Conservation (phyloP, 202 grass and related monocot genomes). For the Zoysia matrella region DNA sequence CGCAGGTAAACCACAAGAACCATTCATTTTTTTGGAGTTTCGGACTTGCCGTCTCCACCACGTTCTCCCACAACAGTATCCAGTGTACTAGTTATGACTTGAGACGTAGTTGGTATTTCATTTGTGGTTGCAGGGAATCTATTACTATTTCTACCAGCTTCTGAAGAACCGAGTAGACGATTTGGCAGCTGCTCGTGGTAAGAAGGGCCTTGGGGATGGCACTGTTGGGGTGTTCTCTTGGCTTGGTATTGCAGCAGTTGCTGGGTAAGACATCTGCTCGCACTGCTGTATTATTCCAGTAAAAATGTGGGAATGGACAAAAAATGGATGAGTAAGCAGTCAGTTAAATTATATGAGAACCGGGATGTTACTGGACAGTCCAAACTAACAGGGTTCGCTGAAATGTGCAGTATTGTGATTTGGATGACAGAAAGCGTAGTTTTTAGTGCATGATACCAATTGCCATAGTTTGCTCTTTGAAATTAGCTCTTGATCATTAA, state of each 20-base stretch:
- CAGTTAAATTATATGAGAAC: not conserved
- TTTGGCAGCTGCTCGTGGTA: slow-evolving; percentile 58
- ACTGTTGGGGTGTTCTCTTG: slow-evolving; percentile 95
- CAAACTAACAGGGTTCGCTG: not conserved
- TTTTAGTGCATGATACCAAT: not conserved
- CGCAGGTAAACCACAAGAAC: slow-evolving; percentile 59
- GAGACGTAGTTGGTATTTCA: not conserved
- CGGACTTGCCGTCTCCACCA: not conserved
- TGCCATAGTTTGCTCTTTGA: not conserved
- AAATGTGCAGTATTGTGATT: not conserved
- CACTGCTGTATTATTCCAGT: not conserved
- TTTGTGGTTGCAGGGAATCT: slow-evolving; percentile 72
- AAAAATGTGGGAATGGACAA: slow-evolving; percentile 7
- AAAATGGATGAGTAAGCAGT: not conserved
- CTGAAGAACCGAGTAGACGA: slow-evolving; percentile 92
- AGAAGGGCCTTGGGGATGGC: slow-evolving; percentile 84
- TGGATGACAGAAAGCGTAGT: not conserved
- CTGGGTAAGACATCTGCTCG: slow-evolving; percentile 64
- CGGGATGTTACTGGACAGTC: not conserved
- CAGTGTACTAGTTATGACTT: not conserved
- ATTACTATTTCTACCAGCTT: slow-evolving; percentile 99
- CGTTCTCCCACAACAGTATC: slow-evolving; percentile 13
- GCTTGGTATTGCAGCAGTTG: slow-evolving; percentile 93
- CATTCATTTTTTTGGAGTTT: not conserved
- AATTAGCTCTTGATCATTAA: slow-evolving; percentile 13